These are phyloP conservation scores for Picochlorum sp. DNA, from an alignment of 139 green algal species.

Conservation along the genomic window DNA sequence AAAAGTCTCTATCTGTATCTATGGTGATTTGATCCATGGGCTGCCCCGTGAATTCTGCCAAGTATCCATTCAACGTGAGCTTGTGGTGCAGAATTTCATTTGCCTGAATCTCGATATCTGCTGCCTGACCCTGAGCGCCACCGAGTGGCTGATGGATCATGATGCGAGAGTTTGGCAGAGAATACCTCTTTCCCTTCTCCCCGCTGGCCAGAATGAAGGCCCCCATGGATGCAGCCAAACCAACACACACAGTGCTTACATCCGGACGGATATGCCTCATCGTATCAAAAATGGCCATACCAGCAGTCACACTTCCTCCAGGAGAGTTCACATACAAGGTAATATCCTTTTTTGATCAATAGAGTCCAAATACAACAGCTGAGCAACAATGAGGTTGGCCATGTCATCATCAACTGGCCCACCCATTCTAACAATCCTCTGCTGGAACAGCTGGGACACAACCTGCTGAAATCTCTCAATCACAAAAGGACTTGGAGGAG, in stretches of 20 bases:
- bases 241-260: constrained; percentile 95
- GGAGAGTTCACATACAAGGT: constrained; percentile 98
- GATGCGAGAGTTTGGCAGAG: constrained; percentile 94
- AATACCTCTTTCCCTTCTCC: constrained; percentile 93
- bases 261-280: constrained; percentile 96
- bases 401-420: constrained; percentile 99
- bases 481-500: constrained; percentile 79
- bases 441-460: constrained; percentile 94
- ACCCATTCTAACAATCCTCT: constrained; percentile 92
- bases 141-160: constrained; percentile 99
- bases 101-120: constrained; percentile 98
- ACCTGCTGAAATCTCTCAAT: constrained; percentile 95
- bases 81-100: constrained; percentile 99
- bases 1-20: constrained; percentile 98
- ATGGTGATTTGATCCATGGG: constrained; percentile 85
- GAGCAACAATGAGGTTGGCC: constrained; percentile 95
- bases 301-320: constrained; percentile 91
- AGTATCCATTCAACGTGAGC: constrained; percentile 95
- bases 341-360: constrained; percentile 78
- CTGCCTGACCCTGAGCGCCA: constrained; percentile 95
- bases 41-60: constrained; percentile 95
- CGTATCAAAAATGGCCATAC: constrained; percentile 99
- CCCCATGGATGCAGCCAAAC: constrained; percentile 96
- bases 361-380: constrained; percentile 94
- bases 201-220: constrained; percentile 93